Evolutionary conservation across 192 early-diverging fungal genomes (phyloP).

Genomic region (Irineochytrium annulatum): DNA sequence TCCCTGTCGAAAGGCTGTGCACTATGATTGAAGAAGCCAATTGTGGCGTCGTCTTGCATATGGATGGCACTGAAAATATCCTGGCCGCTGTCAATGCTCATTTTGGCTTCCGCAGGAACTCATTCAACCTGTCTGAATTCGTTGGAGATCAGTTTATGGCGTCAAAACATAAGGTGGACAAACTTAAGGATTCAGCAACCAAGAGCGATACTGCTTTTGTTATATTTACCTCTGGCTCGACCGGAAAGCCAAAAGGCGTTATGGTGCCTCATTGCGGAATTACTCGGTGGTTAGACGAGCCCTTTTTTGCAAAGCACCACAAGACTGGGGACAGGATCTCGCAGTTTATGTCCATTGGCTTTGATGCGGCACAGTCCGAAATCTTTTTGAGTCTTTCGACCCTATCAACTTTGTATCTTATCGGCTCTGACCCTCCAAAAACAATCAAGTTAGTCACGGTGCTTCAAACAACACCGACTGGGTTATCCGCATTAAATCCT

Average conservation of each 20-base stretch:
- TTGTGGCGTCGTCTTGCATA: conserved; percentile 9
- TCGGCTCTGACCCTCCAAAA: conserved; percentile 22
- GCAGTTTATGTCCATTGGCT: conserved; percentile 22
- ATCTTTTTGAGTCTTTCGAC: conserved; percentile 16
- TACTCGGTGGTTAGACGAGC: conserved; percentile 7
- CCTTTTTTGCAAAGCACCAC: neutral
- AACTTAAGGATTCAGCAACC: neutral
- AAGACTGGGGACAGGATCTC: neutral
- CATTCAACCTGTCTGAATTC: no score
- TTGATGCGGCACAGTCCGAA: conserved; percentile 29
- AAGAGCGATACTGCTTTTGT: conserved; percentile 9
- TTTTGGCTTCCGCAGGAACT: no score
- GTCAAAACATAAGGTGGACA: no score
- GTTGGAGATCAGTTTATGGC: no score
- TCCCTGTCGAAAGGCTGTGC: conserved; percentile 26
- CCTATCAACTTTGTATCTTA: conserved; percentile 19
- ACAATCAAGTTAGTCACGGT: conserved; percentile 13
- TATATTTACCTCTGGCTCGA: conserved; percentile 38
- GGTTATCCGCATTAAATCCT: conserved; percentile 18
- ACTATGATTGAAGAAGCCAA: conserved; percentile 18
- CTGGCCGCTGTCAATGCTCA: no score
- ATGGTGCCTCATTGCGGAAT: conserved; percentile 24
- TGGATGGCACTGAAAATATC: no score
- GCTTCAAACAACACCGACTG: conserved; percentile 29
- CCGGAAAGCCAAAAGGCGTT: conserved; percentile 41